Percentiles rank a stretch among this genome's conserved stretches.
phyloP scores from a whole-genome alignment of 108 stramenopile species.

The Cyclotella atomus region DNA sequence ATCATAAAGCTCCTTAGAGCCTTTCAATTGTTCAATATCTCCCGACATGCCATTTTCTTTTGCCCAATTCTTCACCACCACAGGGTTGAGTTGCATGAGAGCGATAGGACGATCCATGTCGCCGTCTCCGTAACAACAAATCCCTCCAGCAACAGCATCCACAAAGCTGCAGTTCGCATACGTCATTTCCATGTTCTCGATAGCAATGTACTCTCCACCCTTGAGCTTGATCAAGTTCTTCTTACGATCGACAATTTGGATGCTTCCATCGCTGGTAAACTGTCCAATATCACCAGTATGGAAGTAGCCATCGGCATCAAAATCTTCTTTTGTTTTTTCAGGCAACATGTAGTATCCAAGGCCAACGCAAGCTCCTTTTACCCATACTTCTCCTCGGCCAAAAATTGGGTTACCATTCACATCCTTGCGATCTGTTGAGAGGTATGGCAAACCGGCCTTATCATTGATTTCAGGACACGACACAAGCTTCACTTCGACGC shows the following conservation, averaged over 20 bases:
- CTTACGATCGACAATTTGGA: slow-evolving; percentile 89
- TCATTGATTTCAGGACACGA: slow-evolving; percentile 85
- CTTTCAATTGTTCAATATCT: slow-evolving; percentile 59
- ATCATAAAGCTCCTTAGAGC: slow-evolving; percentile 72
- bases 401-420: slow-evolving; percentile 73
- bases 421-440: slow-evolving; percentile 66
- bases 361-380: slow-evolving; percentile 69
- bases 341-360: slow-evolving; percentile 88
- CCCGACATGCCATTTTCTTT: slow-evolving; percentile 70
- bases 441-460: slow-evolving; percentile 77
- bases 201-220: slow-evolving; percentile 92
- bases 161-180: slow-evolving; percentile 78
- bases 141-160: slow-evolving; percentile 77
- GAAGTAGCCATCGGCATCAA: slow-evolving; percentile 81
- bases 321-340: slow-evolving; percentile 84
- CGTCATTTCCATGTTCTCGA: slow-evolving; percentile 87
- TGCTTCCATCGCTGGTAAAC: slow-evolving; percentile 79
- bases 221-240: slow-evolving; percentile 96
- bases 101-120: slow-evolving; percentile 92
- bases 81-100: slow-evolving; percentile 70
- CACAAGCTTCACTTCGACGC: slow-evolving; percentile 75
- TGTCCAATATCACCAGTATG: slow-evolving; percentile 92
- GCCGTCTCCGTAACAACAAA: slow-evolving; percentile 87
- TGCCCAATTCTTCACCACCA: slow-evolving; percentile 75
- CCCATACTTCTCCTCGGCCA: slow-evolving; percentile 82